Conservation (phyloP, 225 moss, liverwort and hornwort genomes). For the Neckera pumila region DNA sequence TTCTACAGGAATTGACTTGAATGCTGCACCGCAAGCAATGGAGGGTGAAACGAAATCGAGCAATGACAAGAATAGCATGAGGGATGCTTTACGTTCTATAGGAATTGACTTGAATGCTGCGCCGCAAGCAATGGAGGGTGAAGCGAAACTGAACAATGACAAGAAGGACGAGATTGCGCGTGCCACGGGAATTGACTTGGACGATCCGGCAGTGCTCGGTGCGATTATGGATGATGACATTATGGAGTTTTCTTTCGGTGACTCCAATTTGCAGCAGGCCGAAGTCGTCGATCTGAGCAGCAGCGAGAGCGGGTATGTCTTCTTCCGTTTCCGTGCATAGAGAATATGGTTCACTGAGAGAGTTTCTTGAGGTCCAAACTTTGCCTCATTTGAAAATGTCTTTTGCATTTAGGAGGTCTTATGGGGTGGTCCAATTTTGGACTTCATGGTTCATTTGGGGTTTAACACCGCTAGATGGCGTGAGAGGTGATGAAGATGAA, state of each 20-base stretch:
- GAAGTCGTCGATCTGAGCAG: slow-evolving; percentile 8
- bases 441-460: background rate
- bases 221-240: background rate
- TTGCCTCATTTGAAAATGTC: background rate
- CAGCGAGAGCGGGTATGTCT: slow-evolving; percentile 14
- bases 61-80: background rate
- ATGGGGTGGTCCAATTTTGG: background rate
- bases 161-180: background rate
- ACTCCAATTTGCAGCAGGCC: background rate
- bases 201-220: background rate
- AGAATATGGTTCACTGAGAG: background rate
- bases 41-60: background rate
- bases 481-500: background rate
- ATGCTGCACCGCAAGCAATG: background rate
- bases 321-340: background rate
- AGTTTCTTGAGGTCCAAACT: background rate
- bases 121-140: background rate
- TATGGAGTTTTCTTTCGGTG: background rate
- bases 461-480: background rate
- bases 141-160: background rate
- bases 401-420: background rate
- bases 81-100: background rate
- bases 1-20: background rate
- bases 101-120: background rate
- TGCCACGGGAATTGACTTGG: background rate